Base-by-base conservation (phyloP, 2,329 filamentous ascomycete species). In the Decorospora gaudefroyi region DNA sequence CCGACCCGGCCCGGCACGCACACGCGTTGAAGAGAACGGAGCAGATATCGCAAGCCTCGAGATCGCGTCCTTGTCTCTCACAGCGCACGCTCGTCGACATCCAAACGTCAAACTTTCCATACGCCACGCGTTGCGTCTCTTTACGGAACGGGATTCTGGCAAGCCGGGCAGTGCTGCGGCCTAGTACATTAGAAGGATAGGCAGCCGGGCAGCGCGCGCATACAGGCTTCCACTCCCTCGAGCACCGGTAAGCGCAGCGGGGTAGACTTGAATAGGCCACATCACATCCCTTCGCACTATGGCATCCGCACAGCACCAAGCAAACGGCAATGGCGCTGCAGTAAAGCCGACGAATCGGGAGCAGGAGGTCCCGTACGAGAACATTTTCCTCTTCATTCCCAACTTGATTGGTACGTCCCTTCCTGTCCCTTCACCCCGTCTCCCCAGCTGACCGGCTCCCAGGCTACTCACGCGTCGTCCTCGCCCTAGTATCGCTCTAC, bases 401-500 rank as follows among this genome's bases (percentile, higher is more conserved):
- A 79, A 79, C 57, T 48, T 78, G 51, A 79, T 79, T 48, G 76
- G 76, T 78, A 61, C 37, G 68, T 30, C 23, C 13, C 27, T 30
- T 31, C 18, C 31, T 16, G 8, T 34, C 16, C 30, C 8, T 21
- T 3, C 8, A 25, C 25, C 28, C 21, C 19, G 4, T 33, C 2
- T 22, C n/a, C 15, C 25, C 12, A 41, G 32, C 53, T 62, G 19
- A 62, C 51, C 40, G 4, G 11, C 31, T 4, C 12, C 2, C 46
- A 78, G 76, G 76, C 51, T 78, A 78, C 63, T 69, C 67, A 32
- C 76, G 76, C 42, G 71, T 79, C 57, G 66, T 79, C 35, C 74
- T 79, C 57, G 90, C 91, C 61, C 76, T 96, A 63, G 89, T 88
- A 33, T 96, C 93, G 18, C 84, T 99, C 57, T 96, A 97, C 77